These are phyloP conservation scores for Puccinia horiana DNA, from an alignment of 1,284 basidiomycete genomes.

Conservation along the genomic window DNA sequence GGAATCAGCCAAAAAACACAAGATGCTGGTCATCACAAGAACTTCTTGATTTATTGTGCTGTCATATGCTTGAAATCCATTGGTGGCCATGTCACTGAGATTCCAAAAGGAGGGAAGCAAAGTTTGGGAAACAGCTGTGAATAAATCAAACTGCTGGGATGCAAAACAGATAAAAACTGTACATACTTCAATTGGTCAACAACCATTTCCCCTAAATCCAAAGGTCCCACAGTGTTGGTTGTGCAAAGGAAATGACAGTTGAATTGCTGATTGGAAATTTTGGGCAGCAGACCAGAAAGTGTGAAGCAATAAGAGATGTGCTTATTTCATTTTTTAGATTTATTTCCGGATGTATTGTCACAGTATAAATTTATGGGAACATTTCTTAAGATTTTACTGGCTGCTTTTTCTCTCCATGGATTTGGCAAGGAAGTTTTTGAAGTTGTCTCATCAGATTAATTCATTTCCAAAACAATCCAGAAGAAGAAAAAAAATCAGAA, in stretches of 20 bases:
- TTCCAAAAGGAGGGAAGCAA: not conserved
- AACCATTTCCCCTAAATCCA: conserved; percentile 20
- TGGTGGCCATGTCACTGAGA: not conserved
- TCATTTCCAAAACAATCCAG: not conserved
- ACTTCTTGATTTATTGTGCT: not conserved
- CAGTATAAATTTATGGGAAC: conserved; percentile 3
- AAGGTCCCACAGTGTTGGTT: not conserved
- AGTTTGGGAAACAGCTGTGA: not conserved
- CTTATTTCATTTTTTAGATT: conserved; percentile 16
- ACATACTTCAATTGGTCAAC: conserved; percentile 5
- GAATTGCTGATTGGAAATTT: conserved; percentile 18
- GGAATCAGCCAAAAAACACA: not conserved
- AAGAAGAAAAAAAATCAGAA: not conserved
- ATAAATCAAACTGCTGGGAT: not conserved
- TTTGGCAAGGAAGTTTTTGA: not conserved
- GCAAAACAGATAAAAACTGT: not conserved
- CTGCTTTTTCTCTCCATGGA: not conserved
- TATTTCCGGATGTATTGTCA: not conserved
- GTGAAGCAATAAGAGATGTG: too few relatives aligned
- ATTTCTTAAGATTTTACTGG: not conserved
- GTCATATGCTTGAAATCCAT: not conserved
- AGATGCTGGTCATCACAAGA: not conserved
- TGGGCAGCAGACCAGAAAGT: conserved; percentile 1
- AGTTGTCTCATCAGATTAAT: not conserved
- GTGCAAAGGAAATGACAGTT: conserved; percentile 6